Percentiles rank a stretch among this genome's conserved stretches.
Evolutionary conservation across 2,329 filamentous ascomycete species (phyloP).

Genomic region (Xylaria sp.): DNA sequence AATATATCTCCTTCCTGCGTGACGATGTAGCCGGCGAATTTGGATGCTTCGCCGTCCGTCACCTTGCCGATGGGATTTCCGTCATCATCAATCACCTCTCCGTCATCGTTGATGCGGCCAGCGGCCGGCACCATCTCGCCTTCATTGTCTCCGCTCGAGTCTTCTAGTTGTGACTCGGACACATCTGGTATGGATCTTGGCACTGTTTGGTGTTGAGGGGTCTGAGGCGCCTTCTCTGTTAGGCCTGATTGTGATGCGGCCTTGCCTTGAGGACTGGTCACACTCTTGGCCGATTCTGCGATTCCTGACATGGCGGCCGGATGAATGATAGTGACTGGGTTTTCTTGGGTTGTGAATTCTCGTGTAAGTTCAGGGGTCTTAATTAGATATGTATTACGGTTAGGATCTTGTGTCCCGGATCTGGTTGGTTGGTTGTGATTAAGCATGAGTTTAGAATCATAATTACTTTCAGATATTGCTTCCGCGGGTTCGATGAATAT

Average conservation of each 20-base stretch:
- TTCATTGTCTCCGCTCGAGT: slow-evolving; percentile 43
- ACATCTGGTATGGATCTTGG: slow-evolving; percentile 46
- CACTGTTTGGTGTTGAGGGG: slow-evolving; percentile 36
- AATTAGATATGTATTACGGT: slow-evolving; percentile 34
- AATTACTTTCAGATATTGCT: slow-evolving; percentile 2
- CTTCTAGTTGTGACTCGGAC: slow-evolving; percentile 38
- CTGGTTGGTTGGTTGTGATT: slow-evolving; percentile 32
- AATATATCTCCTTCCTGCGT: slow-evolving; percentile 52
- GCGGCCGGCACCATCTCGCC: slow-evolving; percentile 51
- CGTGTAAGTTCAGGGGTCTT: slow-evolving; percentile 34
- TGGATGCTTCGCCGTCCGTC: slow-evolving; percentile 45
- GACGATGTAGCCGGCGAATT: slow-evolving; percentile 49
- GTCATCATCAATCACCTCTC: slow-evolving; percentile 66
- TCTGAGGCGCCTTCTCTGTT: slow-evolving; percentile 31
- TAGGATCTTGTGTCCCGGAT: slow-evolving; percentile 15
- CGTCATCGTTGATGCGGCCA: slow-evolving; percentile 61
- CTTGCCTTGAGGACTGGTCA: slow-evolving; percentile 36
- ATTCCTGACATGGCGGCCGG: slow-evolving; percentile 47
- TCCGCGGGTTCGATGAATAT: slow-evolving; percentile 37
- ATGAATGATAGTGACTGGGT: slow-evolving; percentile 43
- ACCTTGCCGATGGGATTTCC: slow-evolving; percentile 59
- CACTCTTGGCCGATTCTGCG: slow-evolving; percentile 39
- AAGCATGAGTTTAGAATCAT: slow-evolving; percentile 34
- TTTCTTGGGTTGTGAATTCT: slow-evolving; percentile 41
- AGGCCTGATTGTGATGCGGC: slow-evolving; percentile 31